phyloP scores from a whole-genome alignment of 192 early-diverging fungal species.

The Backusella tuberculispora region DNA sequence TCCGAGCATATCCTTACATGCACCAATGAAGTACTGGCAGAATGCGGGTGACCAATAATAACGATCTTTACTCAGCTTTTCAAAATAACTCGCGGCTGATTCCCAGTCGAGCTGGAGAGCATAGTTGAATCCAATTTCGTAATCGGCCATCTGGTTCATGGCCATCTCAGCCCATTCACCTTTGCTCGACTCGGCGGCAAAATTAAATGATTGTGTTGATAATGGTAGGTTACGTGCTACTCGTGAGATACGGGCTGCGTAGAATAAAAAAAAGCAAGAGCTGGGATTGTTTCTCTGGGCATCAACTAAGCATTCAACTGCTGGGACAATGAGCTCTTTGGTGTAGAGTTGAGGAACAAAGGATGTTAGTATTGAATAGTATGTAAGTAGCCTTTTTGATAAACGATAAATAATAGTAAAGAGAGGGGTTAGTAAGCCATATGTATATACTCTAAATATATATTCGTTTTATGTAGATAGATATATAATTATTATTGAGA shows the following conservation, averaged over 20 bases:
- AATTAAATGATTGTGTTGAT: slow-evolving; percentile 32
- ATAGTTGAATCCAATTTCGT: slow-evolving; percentile 53
- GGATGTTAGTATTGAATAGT: slow-evolving; percentile 53
- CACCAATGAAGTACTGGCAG: slow-evolving; percentile 50
- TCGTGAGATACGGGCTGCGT: slow-evolving; percentile 49
- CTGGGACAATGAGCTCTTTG: slow-evolving; percentile 31
- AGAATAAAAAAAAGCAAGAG: slow-evolving; percentile 55
- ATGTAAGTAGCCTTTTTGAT: slow-evolving; percentile 30
- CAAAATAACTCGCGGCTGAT: slow-evolving; percentile 42
- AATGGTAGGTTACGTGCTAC: slow-evolving; percentile 31
- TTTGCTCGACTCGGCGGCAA: slow-evolving; percentile 25
- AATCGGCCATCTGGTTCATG: slow-evolving; percentile 45
- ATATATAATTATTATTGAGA: background rate
- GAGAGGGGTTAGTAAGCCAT: background rate
- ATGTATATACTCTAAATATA: background rate
- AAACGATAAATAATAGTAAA: background rate
- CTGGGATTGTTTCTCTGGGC: slow-evolving; percentile 47
- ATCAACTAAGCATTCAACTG: slow-evolving; percentile 43
- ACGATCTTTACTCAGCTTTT: slow-evolving; percentile 39
- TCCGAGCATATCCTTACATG: slow-evolving; percentile 50
- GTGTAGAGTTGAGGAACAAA: slow-evolving; percentile 50
- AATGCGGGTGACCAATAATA: slow-evolving; percentile 55
- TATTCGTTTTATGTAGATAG: background rate
- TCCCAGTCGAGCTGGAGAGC: slow-evolving; percentile 50
- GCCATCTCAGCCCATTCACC: slow-evolving; percentile 41